Percentiles rank a stretch among this genome's conserved stretches.
phyloP scores from a whole-genome alignment of 1,284 basidiomycete genomes.

The Chiua sp. region DNA sequence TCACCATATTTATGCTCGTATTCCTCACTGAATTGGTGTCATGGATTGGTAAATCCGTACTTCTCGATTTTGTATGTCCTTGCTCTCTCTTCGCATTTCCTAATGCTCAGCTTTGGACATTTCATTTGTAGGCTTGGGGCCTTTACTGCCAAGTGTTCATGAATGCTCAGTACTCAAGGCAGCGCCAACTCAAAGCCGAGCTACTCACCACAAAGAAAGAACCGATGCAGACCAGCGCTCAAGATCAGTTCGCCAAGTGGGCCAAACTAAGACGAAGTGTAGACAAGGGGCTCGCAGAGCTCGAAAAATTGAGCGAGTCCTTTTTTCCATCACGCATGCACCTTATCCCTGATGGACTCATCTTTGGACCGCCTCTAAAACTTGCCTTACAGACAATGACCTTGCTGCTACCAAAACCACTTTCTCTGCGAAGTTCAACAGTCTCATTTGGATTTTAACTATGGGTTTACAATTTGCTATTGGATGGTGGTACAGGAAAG shows the following conservation, averaged over 20 bases:
- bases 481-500: conserved; percentile 88
- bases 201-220: conserved; percentile 85
- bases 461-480: conserved; percentile 84
- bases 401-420: conserved; percentile 66
- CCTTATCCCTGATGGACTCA: conserved; percentile 3
- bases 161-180: conserved; percentile 55
- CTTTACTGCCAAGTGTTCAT: conserved; percentile 73
- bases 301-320: conserved; percentile 91
- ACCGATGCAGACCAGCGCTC: conserved; percentile 88
- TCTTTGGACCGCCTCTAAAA: conserved; percentile 11
- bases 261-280: conserved; percentile 91
- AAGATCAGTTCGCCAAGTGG: conserved; percentile 99
- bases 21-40: conserved; percentile 82
- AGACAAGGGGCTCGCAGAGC: conserved; percentile 91
- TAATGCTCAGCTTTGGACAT: not conserved
- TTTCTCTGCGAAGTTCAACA: conserved; percentile 80
- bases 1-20: conserved; percentile 82
- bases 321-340: not conserved
- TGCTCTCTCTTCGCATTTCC: conserved; percentile 6
- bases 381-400: conserved; percentile 65
- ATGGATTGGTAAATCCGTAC: conserved; percentile 87
- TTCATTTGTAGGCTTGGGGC: conserved; percentile 61
- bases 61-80: conserved; percentile 75
- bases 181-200: conserved; percentile 75
- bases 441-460: conserved; percentile 80